These are phyloP conservation scores for Trifolium fragiferum DNA, from an alignment of 306 rosid species.

Conservation along the genomic window DNA sequence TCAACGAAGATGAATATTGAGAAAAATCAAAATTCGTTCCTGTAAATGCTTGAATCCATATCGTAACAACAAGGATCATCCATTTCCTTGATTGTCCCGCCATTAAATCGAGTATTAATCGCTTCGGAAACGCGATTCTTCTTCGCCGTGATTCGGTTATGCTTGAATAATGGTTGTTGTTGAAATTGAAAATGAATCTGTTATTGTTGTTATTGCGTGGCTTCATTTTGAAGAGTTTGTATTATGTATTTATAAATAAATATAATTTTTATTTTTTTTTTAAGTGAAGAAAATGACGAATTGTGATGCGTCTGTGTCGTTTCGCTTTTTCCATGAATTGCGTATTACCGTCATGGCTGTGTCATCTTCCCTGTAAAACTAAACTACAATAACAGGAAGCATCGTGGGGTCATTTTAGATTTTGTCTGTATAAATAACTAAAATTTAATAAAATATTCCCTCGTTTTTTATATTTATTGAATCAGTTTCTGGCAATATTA, in stretches of 20 bases:
- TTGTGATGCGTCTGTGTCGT: background rate
- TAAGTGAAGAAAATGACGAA: background rate
- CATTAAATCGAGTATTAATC: conserved; percentile 38
- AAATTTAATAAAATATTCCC: too few species aligned
- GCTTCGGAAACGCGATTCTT: background rate
- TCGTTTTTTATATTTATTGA: too few species aligned
- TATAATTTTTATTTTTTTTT: background rate
- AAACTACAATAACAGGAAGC: background rate
- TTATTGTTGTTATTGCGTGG: conserved; percentile 21
- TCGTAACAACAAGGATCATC: conserved; percentile 82
- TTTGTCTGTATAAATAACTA: too few species aligned
- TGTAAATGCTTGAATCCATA: conserved; percentile 93
- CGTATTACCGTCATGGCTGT: background rate
- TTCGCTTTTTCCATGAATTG: background rate
- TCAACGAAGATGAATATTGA: conserved; percentile 76
- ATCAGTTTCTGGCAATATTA: too few species aligned
- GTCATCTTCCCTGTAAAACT: background rate
- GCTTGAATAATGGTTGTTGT: background rate
- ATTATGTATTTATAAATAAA: background rate
- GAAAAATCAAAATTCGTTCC: conserved; percentile 96
- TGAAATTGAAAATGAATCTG: conserved; percentile 1
- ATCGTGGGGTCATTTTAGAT: conserved; percentile 13
- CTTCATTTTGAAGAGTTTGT: conserved; percentile 11
- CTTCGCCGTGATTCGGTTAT: background rate
- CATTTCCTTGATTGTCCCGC: conserved; percentile 84